These are phyloP conservation scores for Quambalaria eucalypti DNA, from an alignment of 1,284 basidiomycete species.

Conservation along the genomic window DNA sequence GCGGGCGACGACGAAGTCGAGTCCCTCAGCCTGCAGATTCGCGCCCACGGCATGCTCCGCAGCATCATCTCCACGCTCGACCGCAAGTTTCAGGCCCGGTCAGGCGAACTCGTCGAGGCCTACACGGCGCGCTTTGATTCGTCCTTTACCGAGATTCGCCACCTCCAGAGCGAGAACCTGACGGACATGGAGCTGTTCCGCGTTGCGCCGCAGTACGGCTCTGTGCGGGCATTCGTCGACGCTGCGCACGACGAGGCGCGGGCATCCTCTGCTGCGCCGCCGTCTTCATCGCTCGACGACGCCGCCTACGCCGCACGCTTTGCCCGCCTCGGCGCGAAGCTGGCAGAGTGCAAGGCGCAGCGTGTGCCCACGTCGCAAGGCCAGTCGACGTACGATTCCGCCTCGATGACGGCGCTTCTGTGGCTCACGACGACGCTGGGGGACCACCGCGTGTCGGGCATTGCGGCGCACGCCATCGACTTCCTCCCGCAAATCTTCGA, in stretches of 20 bases:
- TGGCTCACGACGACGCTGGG: constrained; percentile 43
- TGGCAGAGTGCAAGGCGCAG: constrained; percentile 39
- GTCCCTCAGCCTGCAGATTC: constrained; percentile 32
- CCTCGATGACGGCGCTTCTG: constrained; percentile 30
- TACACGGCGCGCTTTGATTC: constrained; percentile 40
- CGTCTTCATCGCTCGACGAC: not conserved
- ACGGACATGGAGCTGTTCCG: constrained; percentile 47
- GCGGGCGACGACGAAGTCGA: constrained; percentile 19
- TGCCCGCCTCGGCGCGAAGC: constrained; percentile 49
- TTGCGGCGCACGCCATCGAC: constrained; percentile 30
- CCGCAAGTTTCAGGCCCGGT: constrained; percentile 21
- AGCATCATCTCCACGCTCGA: constrained; percentile 25
- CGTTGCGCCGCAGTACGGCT: constrained; percentile 64
- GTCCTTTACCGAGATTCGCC: constrained; percentile 47
- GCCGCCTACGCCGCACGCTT: constrained; percentile 49
- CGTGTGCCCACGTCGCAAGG: constrained; percentile 48
- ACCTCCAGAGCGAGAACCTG: constrained; percentile 47
- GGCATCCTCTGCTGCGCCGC: constrained; percentile 51
- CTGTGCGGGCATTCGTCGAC: constrained; percentile 58
- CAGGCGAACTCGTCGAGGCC: constrained; percentile 30
- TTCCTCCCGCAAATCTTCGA: constrained; percentile 42
- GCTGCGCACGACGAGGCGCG: constrained; percentile 56
- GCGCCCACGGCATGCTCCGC: constrained; percentile 54
- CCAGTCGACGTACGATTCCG: constrained; percentile 39
- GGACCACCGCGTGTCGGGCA: constrained; percentile 36